Evolutionary conservation across 2,329 filamentous ascomycete species (phyloP).

Genomic region (Ambrosiella beaveri): DNA sequence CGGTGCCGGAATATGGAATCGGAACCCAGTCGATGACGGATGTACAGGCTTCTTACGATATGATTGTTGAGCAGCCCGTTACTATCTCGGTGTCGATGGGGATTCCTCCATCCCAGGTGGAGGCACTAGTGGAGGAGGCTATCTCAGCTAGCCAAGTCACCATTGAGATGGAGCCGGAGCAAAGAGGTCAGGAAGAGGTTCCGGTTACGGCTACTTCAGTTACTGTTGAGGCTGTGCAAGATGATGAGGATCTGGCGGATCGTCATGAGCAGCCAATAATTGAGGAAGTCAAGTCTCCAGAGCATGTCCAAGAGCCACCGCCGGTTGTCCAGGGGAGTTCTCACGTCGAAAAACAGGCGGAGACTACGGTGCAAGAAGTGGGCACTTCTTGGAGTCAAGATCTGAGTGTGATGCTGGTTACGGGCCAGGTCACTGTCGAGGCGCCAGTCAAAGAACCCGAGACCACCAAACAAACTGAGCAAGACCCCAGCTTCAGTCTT

Average conservation of each 20-base stretch:
- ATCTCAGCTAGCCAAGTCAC: neutral
- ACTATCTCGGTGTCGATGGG: neutral
- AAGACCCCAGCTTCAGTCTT: too few relatives aligned
- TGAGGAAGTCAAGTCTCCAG: neutral
- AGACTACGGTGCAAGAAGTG: too few relatives aligned
- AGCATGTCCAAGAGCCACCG: neutral
- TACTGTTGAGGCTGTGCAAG: neutral
- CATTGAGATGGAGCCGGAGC: neutral
- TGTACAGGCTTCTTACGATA: neutral
- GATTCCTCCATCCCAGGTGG: neutral
- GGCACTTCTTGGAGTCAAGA: too few relatives aligned
- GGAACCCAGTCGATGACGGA: neutral
- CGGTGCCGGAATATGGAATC: neutral
- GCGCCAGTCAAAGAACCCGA: too few relatives aligned
- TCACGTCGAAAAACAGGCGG: too few relatives aligned
- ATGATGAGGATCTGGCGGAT: slow-evolving; percentile 1
- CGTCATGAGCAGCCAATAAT: neutral
- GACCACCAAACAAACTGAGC: too few relatives aligned
- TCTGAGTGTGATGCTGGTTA: too few relatives aligned
- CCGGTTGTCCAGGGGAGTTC: neutral
- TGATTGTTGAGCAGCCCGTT: neutral
- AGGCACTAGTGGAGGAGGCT: neutral
- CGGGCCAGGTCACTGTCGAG: too few relatives aligned
- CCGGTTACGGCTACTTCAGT: neutral
- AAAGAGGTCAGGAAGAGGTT: neutral